Conservation (phyloP, 805 yeast genomes). For the Candida endomychidarum region DNA sequence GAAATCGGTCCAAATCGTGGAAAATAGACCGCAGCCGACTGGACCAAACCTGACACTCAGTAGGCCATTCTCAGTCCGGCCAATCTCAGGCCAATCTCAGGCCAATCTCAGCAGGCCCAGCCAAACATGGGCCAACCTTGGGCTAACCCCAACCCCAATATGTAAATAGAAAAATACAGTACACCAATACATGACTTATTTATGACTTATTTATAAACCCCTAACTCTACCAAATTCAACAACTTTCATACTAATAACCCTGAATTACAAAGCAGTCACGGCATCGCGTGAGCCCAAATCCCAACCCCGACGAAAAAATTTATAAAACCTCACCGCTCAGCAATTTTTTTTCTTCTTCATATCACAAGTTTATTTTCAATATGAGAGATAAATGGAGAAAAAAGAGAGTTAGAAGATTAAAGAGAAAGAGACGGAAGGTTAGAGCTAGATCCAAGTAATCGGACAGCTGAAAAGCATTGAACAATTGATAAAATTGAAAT, state of each 20-base stretch:
- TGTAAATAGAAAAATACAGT: no score
- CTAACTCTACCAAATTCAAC: no score
- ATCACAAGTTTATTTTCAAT: conserved; percentile 35
- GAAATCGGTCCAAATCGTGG: no score
- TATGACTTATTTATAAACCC: no score
- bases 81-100: no score
- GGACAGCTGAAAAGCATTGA: conserved; percentile 29
- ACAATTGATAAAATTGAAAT: conserved; percentile 2
- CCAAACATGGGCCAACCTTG: no score
- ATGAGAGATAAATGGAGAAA: conserved; percentile 99
- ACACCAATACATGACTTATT: no score
- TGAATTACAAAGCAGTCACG: conserved; percentile 6
- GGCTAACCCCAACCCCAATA: no score
- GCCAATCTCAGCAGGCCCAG: no score
- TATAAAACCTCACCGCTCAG: conserved; percentile 8
- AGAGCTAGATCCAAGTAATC: conserved; percentile 99
- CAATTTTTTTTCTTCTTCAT: conserved; percentile 17
- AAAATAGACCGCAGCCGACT: no score
- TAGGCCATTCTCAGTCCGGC: no score
- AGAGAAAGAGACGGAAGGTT: conserved; percentile 99
- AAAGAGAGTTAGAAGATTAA: conserved; percentile 99
- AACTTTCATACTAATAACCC: neutral
- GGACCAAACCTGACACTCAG: no score
- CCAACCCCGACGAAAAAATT: conserved; percentile 5
- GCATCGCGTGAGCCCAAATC: conserved; percentile 5